These are phyloP conservation scores for Camelina sativa DNA, from an alignment of 345 rosid species.

Conservation along the genomic window DNA sequence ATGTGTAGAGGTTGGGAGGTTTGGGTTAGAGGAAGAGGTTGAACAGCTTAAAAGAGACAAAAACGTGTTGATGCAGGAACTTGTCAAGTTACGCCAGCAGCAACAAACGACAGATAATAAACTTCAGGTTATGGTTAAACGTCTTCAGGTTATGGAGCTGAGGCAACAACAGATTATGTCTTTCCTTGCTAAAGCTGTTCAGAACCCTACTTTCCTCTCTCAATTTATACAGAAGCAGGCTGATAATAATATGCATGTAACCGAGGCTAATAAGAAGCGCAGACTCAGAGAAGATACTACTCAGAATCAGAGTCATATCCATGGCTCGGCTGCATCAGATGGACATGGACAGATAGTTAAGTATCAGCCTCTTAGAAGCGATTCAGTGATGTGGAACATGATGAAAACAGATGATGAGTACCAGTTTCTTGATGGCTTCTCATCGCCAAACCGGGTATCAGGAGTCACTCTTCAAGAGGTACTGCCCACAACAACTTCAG, in stretches of 20 bases:
- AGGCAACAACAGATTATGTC: constrained; percentile 68
- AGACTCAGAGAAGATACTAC: constrained; percentile 49
- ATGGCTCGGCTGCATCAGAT: constrained; percentile 43
- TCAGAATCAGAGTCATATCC: constrained; percentile 36
- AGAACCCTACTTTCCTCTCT: constrained; percentile 55
- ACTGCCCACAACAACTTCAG: constrained; percentile 36
- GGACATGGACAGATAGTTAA: constrained; percentile 65
- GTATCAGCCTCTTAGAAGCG: constrained; percentile 55
- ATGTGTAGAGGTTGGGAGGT: constrained; percentile 64
- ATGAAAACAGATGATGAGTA: constrained; percentile 47
- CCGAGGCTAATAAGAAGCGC: constrained; percentile 58
- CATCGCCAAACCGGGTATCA: constrained; percentile 26
- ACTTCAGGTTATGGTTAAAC: constrained; percentile 54
- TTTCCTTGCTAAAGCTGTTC: constrained; percentile 59
- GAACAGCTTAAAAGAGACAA: constrained; percentile 67
- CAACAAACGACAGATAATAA: constrained; percentile 58
- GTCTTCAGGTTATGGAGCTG: constrained; percentile 62
- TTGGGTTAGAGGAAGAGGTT: constrained; percentile 63
- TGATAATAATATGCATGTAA: constrained; percentile 47
- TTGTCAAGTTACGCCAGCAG: constrained; percentile 58
- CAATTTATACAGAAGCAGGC: constrained; percentile 60
- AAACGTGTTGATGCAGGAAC: constrained; percentile 63
- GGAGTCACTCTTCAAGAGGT: constrained; percentile 36
- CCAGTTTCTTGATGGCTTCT: constrained; percentile 19
- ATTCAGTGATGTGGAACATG: constrained; percentile 52